Base-by-base conservation (phyloP, 169 alveolate genomes). In the Plasmodium coatneyi region DNA sequence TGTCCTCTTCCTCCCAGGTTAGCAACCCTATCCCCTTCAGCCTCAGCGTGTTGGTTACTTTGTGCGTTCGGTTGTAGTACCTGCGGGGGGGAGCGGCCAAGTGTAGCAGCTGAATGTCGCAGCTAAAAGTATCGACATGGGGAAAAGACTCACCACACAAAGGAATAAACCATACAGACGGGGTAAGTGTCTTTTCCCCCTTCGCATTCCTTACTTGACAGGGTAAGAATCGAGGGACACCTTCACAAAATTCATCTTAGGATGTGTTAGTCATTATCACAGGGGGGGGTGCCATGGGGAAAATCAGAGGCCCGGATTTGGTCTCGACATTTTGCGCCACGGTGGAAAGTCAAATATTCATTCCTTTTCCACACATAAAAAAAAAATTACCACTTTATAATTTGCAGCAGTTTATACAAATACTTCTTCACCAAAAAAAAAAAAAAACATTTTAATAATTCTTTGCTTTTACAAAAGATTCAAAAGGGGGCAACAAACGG, bases 241-340 rank as follows among this genome's bases (percentile, higher is more conserved):
- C 79, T 76, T 84, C 79, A 84, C 66, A 28, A 72, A 84, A 34
- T 84, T 84, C 92, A 84, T 84, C 43, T 32, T 84, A 9, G 19
- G 36, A 36, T 41, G 16, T 60, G 14, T 19, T 66, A 28, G 14
- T 66, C 19, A 1, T 19, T 25, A 66, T 66, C 30, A 66, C 36
- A 25, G 76, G 46, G 28, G 46, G 32, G 30, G 30, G 54, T 49
- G 49, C 30, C 70, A 32, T 9, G 49, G 49, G 25, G 83, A n/a
- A 32, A 39, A 32, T 22, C 22, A 28, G 28, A 76, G 60, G 60
- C 19, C 60, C 6, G 60, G 7, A 49, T 49, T 14, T 12, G 25
- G 60, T 49, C 25, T 49, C 60, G 25, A 49, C 60, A 49, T 49
- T 49, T 14, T 49, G n/a, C 22, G 60, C 60, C 60, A 49, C 60